Conservation (phyloP, 2,329 filamentous ascomycete genomes). For the Botryotinia convoluta region DNA sequence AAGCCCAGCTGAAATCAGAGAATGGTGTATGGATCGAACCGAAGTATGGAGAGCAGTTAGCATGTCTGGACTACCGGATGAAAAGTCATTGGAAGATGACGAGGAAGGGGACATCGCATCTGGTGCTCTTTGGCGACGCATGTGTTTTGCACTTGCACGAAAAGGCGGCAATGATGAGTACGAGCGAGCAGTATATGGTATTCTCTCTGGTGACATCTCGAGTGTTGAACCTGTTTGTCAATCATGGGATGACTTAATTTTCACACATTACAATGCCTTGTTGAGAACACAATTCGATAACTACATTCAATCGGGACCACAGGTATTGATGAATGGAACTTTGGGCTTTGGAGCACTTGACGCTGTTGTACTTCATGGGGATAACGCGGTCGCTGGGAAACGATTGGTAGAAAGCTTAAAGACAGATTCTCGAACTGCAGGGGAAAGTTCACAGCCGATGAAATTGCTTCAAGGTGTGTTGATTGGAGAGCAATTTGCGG, state of each 20-base stretch:
- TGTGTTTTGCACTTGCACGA: conserved; percentile 70
- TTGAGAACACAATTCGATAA: conserved; percentile 76
- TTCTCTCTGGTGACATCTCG: conserved; percentile 80
- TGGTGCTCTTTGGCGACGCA: conserved; percentile 69
- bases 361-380: conserved; percentile 60
- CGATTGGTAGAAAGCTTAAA: conserved; percentile 62
- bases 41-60: conserved; percentile 88
- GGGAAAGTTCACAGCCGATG: conserved; percentile 62
- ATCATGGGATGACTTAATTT: conserved; percentile 83
- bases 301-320: conserved; percentile 58
- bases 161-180: conserved; percentile 70
- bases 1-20: conserved; percentile 67
- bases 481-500: conserved; percentile 60
- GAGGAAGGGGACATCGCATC: conserved; percentile 48
- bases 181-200: conserved; percentile 84
- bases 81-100: conserved; percentile 46
- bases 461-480: conserved; percentile 76
- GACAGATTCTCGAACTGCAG: conserved; percentile 51
- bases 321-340: conserved; percentile 52
- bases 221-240: conserved; percentile 75
- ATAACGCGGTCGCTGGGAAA: conserved; percentile 50
- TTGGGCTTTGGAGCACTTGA: conserved; percentile 63
- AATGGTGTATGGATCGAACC: conserved; percentile 82
- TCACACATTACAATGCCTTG: conserved; percentile 83
- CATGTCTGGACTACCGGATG: conserved; percentile 69